phyloP scores from a whole-genome alignment of 106 monocot genomes.

The Dactylorhiza incarnata region DNA sequence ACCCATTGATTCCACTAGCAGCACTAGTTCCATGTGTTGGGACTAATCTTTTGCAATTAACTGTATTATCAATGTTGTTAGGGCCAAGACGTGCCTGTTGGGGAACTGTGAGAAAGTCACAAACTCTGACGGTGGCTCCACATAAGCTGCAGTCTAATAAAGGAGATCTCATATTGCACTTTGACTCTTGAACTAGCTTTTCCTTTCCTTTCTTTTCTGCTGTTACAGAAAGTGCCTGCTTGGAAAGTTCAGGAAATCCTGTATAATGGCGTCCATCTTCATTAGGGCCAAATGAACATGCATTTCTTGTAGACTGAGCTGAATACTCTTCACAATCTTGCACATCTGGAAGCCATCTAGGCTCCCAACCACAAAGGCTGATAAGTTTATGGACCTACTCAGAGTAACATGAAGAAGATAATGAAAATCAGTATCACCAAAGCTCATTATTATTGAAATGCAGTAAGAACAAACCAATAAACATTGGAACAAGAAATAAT shows the following conservation, averaged over 20 bases:
- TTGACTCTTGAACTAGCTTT: constrained; percentile 35
- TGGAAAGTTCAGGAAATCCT: constrained; percentile 25
- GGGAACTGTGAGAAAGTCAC: constrained; percentile 56
- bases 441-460: neutral
- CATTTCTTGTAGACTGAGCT: constrained; percentile 75
- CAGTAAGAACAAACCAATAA: constrained; percentile 1
- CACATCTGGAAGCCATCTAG: constrained; percentile 90
- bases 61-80: constrained; percentile 38
- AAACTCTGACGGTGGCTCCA: constrained; percentile 82
- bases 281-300: constrained; percentile 41
- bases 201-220: constrained; percentile 51
- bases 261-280: constrained; percentile 28
- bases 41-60: constrained; percentile 44
- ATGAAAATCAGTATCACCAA: constrained; percentile 3
- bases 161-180: constrained; percentile 53
- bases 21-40: constrained; percentile 83
- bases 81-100: constrained; percentile 46
- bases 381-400: constrained; percentile 81
- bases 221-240: constrained; percentile 39
- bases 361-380: constrained; percentile 98
- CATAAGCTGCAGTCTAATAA: constrained; percentile 91
- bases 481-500: neutral
- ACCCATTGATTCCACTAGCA: constrained; percentile 82
- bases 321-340: constrained; percentile 98
- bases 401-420: constrained; percentile 10